phyloP scores from a whole-genome alignment of 169 alveolate genomes.

The Nephromyces sp. region DNA sequence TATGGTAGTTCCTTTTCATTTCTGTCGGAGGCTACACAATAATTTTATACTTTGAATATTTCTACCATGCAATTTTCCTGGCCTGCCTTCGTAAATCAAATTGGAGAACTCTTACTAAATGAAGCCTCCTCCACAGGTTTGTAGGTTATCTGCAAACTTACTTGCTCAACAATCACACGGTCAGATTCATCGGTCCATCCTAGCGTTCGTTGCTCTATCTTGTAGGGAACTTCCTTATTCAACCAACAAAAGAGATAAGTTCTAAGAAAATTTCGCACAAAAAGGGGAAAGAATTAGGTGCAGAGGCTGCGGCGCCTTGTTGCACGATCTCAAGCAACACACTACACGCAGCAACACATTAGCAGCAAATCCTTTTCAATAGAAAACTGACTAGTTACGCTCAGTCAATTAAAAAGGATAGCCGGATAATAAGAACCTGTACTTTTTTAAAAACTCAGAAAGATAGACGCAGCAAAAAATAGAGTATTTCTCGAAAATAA shows the following conservation, averaged over 20 bases:
- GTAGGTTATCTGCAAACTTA: background rate
- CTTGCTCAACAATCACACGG: conserved; percentile 29
- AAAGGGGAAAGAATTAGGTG: too few relatives aligned
- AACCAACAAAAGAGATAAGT: conserved; percentile 38
- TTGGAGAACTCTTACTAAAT: background rate
- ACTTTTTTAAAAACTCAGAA: too few relatives aligned
- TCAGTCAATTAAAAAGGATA: too few relatives aligned
- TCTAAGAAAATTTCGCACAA: conserved; percentile 21
- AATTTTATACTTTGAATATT: background rate
- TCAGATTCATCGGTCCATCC: conserved; percentile 35
- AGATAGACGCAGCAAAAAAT: too few relatives aligned
- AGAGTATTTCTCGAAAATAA: too few relatives aligned
- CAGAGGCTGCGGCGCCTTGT: too few relatives aligned
- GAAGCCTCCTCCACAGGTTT: background rate
- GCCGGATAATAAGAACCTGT: too few relatives aligned
- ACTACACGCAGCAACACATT: too few relatives aligned
- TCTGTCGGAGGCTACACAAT: background rate
- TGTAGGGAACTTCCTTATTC: conserved; percentile 39
- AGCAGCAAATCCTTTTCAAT: too few relatives aligned
- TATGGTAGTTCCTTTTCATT: too few relatives aligned
- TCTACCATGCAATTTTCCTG: background rate
- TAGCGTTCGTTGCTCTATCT: conserved; percentile 26
- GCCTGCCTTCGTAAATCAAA: background rate
- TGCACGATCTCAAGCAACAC: too few relatives aligned
- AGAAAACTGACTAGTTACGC: too few relatives aligned